These are phyloP conservation scores for Euryodendron excelsum DNA, from an alignment of 148 eudicot species.

Conservation along the genomic window DNA sequence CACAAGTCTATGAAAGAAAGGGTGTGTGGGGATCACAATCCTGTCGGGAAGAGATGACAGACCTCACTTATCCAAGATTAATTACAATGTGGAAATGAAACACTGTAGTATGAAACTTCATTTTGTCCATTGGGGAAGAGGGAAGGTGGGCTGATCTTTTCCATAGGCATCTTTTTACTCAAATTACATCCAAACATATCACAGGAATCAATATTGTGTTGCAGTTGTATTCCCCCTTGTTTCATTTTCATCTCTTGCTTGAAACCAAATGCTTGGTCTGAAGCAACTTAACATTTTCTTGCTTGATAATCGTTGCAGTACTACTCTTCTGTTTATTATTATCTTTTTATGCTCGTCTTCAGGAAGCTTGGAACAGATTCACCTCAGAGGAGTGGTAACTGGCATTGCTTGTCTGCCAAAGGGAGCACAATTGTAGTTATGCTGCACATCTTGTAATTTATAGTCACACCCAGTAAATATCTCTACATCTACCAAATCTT, in stretches of 20 bases:
- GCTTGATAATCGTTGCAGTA: background rate
- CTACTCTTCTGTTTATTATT: background rate
- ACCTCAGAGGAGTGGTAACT: slow-evolving; percentile 81
- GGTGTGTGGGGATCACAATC: background rate
- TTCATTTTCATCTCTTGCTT: background rate
- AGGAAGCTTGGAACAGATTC: slow-evolving; percentile 95
- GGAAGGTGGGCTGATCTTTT: background rate
- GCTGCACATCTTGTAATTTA: too few species aligned
- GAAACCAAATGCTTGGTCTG: background rate
- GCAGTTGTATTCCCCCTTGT: background rate
- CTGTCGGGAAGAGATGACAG: background rate
- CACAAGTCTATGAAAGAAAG: background rate
- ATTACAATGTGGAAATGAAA: background rate
- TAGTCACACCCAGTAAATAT: too few species aligned
- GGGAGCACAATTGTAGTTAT: too few species aligned
- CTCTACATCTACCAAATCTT: too few species aligned
- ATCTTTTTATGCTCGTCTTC: background rate
- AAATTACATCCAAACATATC: too few species aligned
- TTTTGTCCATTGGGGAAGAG: background rate
- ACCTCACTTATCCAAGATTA: background rate
- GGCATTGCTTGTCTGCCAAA: too few species aligned
- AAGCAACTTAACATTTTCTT: background rate
- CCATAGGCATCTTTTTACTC: background rate
- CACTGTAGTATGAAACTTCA: background rate
- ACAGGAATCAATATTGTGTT: background rate